Evolutionary conservation across 306 rosid species (phyloP).

Genomic region (Quercus cerris): DNA sequence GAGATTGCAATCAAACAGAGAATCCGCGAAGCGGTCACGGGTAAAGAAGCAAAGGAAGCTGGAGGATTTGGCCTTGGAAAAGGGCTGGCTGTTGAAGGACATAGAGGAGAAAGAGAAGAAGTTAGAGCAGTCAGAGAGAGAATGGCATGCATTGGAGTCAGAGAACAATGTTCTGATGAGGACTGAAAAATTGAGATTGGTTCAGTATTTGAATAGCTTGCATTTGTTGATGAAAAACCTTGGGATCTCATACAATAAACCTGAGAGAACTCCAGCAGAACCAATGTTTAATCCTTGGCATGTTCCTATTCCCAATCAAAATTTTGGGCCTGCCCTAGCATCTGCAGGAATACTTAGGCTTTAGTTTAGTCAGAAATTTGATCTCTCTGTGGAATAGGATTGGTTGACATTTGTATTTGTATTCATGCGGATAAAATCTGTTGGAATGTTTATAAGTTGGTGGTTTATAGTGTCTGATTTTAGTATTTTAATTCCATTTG

Average conservation of each 20-base stretch:
- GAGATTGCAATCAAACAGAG: slow-evolving; percentile 16
- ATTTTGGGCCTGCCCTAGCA: neutral
- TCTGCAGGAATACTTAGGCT: neutral
- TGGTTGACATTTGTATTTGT: no score
- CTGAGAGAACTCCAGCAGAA: neutral
- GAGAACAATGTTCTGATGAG: neutral
- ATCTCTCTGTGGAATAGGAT: no score
- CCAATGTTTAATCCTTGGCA: neutral
- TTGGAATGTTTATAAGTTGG: no score
- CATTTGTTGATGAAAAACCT: neutral
- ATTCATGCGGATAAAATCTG: no score
- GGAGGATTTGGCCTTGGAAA: slow-evolving; percentile 5
- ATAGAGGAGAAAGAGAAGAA: neutral
- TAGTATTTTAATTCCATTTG: no score
- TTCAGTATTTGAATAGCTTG: neutral
- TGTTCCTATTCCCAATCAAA: neutral
- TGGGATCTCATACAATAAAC: neutral
- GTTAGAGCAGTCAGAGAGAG: neutral
- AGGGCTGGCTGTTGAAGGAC: neutral
- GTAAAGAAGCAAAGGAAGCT: slow-evolving; percentile 7
- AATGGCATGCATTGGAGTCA: neutral
- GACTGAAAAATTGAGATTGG: slow-evolving; percentile 7
- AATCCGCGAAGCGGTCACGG: slow-evolving; percentile 16
- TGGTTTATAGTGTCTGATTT: no score
- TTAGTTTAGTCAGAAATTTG: neutral